A percentile compares a stretch with the other conserved stretches of the same genome.
Evolutionary conservation across 345 rosid genomes (phyloP).

Genomic region (Citrus maxima): DNA sequence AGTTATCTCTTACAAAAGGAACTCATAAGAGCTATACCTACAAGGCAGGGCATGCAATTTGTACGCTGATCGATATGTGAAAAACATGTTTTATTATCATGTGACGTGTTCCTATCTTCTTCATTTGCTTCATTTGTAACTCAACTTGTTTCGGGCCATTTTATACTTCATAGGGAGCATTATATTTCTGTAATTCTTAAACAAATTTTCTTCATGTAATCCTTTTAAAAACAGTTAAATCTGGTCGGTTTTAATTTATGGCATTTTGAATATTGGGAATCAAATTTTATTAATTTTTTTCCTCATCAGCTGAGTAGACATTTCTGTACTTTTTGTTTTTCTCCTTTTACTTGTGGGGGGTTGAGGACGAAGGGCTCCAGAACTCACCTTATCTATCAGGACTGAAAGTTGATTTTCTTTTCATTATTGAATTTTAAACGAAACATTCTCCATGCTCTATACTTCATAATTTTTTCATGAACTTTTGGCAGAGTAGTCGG

Average conservation of each 20-base stretch:
- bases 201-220: not conserved
- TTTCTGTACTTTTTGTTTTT: not conserved
- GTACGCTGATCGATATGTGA: not conserved
- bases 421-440: not conserved
- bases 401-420: not conserved
- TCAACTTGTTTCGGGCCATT: not conserved
- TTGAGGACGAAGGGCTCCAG: too few species aligned
- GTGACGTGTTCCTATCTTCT: too few species aligned
- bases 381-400: not conserved
- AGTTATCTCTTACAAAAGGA: not conserved
- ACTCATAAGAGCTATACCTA: not conserved
- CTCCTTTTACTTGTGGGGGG: not conserved
- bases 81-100: not conserved
- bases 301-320: not conserved
- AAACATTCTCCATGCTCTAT: not conserved
- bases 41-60: not conserved
- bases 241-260: not conserved
- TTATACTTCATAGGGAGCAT: not conserved
- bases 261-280: not conserved
- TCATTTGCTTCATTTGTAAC: not conserved
- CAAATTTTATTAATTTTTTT: not conserved
- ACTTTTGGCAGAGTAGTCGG: conserved; percentile 75
- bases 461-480: conserved; percentile 20
- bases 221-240: not conserved
- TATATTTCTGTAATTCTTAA: not conserved